phyloP scores from a whole-genome alignment of 2,329 filamentous ascomycete species.

The Graphium sp. region DNA sequence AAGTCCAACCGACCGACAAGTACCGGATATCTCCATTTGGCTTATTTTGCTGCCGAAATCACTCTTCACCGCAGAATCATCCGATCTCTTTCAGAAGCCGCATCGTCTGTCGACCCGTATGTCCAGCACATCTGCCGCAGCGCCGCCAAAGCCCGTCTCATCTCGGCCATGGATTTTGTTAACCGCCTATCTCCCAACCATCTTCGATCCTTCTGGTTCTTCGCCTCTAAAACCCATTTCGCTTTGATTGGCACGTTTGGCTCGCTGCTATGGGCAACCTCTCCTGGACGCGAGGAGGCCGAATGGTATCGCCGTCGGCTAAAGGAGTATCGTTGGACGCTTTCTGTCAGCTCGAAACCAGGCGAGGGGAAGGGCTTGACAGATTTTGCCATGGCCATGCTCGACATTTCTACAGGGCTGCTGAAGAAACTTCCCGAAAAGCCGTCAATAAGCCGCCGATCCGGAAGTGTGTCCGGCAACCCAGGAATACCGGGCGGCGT shows the following conservation, averaged over 20 bases:
- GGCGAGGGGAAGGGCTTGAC: constrained; percentile 40
- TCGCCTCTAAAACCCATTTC: constrained; percentile 78
- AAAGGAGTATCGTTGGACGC: constrained; percentile 85
- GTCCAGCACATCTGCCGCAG: constrained; percentile 84
- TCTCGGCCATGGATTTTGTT: constrained; percentile 94
- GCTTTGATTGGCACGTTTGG: constrained; percentile 91
- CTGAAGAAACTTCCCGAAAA: constrained; percentile 57
- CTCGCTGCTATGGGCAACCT: constrained; percentile 75
- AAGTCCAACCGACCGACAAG: constrained; percentile 33
- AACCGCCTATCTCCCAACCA: constrained; percentile 80
- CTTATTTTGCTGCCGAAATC: constrained; percentile 89
- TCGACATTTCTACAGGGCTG: constrained; percentile 54
- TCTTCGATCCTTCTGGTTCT: constrained; percentile 85
- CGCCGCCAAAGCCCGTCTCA: constrained; percentile 83
- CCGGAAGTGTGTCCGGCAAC: constrained; percentile 30
- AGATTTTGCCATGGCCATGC: constrained; percentile 60
- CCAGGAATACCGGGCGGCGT: constrained; percentile 15
- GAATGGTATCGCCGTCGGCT: constrained; percentile 80
- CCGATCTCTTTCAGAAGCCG: constrained; percentile 43
- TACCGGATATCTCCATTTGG: constrained; percentile 69
- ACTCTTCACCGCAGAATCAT: constrained; percentile 85
- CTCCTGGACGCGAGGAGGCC: constrained; percentile 72
- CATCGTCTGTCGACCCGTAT: constrained; percentile 48
- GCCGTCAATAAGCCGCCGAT: constrained; percentile 44
- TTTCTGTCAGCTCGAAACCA: constrained; percentile 69